Base-by-base conservation (phyloP, 495 filamentous ascomycete genomes). In the Penicillium manginii region DNA sequence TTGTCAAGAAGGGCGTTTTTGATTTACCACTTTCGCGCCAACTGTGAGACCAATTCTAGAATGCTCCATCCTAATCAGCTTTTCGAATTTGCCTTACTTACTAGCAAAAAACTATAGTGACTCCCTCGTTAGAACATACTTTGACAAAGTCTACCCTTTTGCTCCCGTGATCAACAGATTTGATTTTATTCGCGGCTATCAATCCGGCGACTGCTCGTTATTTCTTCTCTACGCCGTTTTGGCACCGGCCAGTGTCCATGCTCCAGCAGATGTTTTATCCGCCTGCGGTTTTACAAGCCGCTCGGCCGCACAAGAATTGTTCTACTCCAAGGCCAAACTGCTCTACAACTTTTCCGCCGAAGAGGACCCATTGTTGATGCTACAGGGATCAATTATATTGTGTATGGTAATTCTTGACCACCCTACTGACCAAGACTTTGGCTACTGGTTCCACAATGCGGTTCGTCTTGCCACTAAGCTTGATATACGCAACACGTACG, bases 371-470 rank as follows among this genome's bases (percentile, higher is more conserved):
- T 49, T 49, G 21, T 5, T 26, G 21, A 49, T 23, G 21, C 46
- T 49, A 7, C 46, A 49, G 21, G 46, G 46, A 23, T 49, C 46
- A 23, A 23, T 49, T 2, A 49, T 49, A 6, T 26, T 49, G 46
- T 49, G 19, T 1, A 49, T 49, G 46, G 21, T 49, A 15, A 49
- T 49, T 49, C 46, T 49, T 0, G 46, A 49, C n/a, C 46, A 26
- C 21, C 46, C 46, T 11, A 26, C 46, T n/a, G 46, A 49, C 21
- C 46, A 21, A 1, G 46, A 49, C 46, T 49, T 49, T 31, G 46
- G 46, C 18, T 49, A 49, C 46, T 49, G 46, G 46, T 26, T 49
- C 21, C 46, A 49, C n/a, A 49, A 49, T 21, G 46, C 46, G 11
- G 11, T 49, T 4, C 46, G 46, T 4, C 46, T 49, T 49, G 46